Base-by-base conservation (phyloP, 2,329 filamentous ascomycete genomes). In the Monilinia fructigena region DNA sequence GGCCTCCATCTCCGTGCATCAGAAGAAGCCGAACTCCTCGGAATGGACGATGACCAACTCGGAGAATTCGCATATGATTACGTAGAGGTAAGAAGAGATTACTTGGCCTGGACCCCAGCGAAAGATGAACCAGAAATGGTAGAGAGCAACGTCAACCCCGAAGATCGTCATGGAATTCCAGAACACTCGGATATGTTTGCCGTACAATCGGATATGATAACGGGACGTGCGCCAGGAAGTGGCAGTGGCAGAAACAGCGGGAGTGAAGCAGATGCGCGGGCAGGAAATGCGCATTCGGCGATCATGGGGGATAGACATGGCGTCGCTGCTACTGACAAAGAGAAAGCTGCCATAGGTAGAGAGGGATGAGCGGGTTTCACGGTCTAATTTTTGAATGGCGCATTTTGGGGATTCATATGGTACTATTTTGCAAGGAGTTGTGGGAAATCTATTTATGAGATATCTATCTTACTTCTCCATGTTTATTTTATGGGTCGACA, bases 1-100 rank as follows among this genome's bases (percentile, higher is more conserved):
- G 91, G 91, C 56, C 85, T 95, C 26, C 86, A 92, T 77, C 89
- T 95, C 55, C 90, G 91, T 67, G 90, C 91, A 11, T 89, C 86
- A 35, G 90, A 93, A 75, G 89, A 93, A 78, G 91, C 91, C 31
- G 91, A 95, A 79, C 86, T 94, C 16, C 86, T 94, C 66, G 91
- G 91, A 72, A 93, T 94, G 90, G 91, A 95, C 75, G 91, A 94
- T 76, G 91, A 94, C 79, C 91, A 95, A 80, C 90, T 94, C 73
- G 91, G 91, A 78, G 91, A 95, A 79, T 95, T 94, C 76, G 91
- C 91, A 16, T 94, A 94, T 82, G 91, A 95, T 78, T 95, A 94
- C 77, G 91, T 95, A 71, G 91, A 95, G 83, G 90, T 94, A 67
- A 89, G 91, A 75, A 87, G 91, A 74, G 91, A 95, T 79, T 95